Conservation (phyloP, 1,284 basidiomycete species). For the Fomitopsis palustris region DNA sequence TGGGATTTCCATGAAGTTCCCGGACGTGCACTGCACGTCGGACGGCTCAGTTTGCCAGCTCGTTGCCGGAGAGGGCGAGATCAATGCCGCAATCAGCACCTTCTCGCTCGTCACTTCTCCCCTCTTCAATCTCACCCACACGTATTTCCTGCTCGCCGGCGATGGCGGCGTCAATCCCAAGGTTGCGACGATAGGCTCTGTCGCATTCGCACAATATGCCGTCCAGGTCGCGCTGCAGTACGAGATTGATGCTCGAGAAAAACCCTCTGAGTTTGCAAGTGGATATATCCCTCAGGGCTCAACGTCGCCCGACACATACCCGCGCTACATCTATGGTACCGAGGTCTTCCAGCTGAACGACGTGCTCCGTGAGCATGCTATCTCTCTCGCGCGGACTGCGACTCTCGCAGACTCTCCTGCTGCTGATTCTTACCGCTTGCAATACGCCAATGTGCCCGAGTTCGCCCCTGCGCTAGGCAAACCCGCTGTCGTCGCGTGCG, state of each 20-base stretch:
- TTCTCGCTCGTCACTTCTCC: conserved; percentile 33
- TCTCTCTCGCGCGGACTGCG: conserved; percentile 30
- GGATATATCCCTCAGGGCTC: conserved; percentile 40
- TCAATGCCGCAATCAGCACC: conserved; percentile 43
- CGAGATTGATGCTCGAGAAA: conserved; percentile 45
- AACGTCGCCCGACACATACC: conserved; percentile 27
- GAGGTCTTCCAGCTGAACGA: conserved; percentile 51
- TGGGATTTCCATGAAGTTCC: conserved; percentile 42
- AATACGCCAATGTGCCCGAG: conserved; percentile 26
- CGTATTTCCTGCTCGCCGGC: conserved; percentile 47
- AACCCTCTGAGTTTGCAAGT: conserved; percentile 37
- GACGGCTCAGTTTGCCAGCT: conserved; percentile 38
- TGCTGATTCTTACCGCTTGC: conserved; percentile 31
- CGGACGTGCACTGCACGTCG: conserved; percentile 37
- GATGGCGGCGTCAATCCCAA: conserved; percentile 44
- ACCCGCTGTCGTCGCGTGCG: conserved; percentile 35
- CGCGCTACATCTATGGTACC: conserved; percentile 40
- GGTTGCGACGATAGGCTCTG: conserved; percentile 37
- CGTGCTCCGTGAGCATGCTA: conserved; percentile 32
- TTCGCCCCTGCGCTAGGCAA: conserved; percentile 24
- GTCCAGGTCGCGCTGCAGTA: conserved; percentile 43
- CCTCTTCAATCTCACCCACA: conserved; percentile 38
- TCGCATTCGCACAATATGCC: conserved; percentile 41
- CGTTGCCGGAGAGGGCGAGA: conserved; percentile 37
- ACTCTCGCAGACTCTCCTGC: conserved; percentile 33